These are phyloP conservation scores for Themeda triandra DNA, from an alignment of 176 grass and related monocot species.

Conservation along the genomic window DNA sequence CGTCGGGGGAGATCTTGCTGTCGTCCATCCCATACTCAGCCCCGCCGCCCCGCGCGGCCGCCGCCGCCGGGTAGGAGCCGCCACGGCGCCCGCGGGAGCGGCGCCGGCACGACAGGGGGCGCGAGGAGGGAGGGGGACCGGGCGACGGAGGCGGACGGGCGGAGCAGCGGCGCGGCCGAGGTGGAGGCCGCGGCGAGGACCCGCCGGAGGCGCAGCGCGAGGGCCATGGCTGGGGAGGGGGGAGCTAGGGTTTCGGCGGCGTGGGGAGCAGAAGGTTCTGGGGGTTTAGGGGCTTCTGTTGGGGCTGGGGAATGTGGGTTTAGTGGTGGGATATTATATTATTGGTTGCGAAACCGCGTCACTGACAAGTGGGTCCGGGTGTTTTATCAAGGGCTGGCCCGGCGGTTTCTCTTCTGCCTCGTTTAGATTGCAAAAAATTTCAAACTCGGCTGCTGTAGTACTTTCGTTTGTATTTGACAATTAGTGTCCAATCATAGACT, in stretches of 20 bases:
- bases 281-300: conserved; percentile 1
- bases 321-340: conserved; percentile 17
- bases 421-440: no score
- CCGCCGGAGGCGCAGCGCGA: conserved; percentile 65
- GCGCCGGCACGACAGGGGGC: no score
- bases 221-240: conserved; percentile 48
- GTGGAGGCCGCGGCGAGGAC: conserved; percentile 54
- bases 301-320: not conserved
- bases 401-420: no score
- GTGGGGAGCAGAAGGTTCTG: conserved; percentile 26
- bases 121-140: not conserved
- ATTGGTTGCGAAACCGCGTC: not conserved
- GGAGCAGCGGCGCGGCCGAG: conserved; percentile 43
- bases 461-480: no score
- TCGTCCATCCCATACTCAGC: conserved; percentile 33
- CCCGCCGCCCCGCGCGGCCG: conserved; percentile 33
- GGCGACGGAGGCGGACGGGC: not conserved
- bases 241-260: not conserved
- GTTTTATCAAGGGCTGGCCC: no score
- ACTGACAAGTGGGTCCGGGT: not conserved
- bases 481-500: no score
- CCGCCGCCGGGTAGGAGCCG: not conserved
- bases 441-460: no score
- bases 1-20: conserved; percentile 61
- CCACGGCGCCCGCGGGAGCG: not conserved